A percentile compares a stretch with the other conserved stretches of the same genome.
Conservation (phyloP, 2,329 filamentous ascomycete genomes). For the Trichoderma sp. region DNA sequence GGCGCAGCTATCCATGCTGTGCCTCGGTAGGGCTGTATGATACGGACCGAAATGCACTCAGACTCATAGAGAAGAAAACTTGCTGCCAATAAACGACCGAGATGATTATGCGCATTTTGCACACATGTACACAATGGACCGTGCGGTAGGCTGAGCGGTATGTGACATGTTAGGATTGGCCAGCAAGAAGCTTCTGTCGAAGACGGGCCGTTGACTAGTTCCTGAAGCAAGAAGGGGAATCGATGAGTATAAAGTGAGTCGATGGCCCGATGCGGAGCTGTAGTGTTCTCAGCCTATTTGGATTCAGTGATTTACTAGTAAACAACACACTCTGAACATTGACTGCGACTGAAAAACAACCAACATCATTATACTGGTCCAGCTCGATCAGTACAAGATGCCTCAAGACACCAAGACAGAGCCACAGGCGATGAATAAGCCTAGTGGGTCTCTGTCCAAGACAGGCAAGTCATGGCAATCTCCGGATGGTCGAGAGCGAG, state of each 20-base stretch:
- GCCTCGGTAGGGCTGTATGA: neutral
- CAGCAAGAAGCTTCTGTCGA: neutral
- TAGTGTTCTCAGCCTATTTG: neutral
- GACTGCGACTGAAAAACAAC: neutral
- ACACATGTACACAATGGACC: neutral
- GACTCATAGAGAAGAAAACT: neutral
- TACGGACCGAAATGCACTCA: neutral
- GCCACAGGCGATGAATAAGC: neutral
- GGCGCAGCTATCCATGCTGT: slow-evolving; percentile 1
- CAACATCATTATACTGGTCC: neutral
- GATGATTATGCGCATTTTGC: neutral
- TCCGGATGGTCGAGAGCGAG: neutral
- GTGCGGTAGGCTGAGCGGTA: neutral
- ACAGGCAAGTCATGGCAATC: neutral
- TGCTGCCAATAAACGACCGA: neutral
- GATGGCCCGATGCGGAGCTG: neutral
- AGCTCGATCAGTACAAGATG: neutral
- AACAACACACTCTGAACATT: neutral
- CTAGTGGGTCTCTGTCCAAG: neutral
- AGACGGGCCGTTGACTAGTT: neutral
- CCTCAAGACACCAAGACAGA: neutral
- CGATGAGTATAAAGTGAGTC: neutral
- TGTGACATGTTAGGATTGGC: slow-evolving; percentile 1
- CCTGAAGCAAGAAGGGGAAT: neutral
- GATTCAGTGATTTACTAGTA: neutral